Percentiles rank a stretch among this genome's conserved stretches.
Conservation (phyloP, 345 rosid genomes). For the Dipteronia dyeriana region DNA sequence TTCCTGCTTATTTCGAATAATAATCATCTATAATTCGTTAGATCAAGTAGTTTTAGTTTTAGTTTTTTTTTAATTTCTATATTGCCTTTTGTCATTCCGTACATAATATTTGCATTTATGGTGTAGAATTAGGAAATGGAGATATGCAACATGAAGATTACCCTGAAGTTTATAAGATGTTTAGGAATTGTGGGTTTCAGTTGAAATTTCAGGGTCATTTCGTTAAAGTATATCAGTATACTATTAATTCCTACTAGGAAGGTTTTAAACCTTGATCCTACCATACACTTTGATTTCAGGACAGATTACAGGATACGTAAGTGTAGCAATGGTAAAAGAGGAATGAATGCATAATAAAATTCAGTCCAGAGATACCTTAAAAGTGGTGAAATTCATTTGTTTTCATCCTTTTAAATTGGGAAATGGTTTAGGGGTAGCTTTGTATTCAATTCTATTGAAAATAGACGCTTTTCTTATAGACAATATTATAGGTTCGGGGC, state of each 20-base stretch:
- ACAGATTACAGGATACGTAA: not conserved
- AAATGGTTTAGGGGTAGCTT: no score
- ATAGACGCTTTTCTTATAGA: no score
- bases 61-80: not conserved
- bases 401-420: no score
- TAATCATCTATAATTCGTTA: no score
- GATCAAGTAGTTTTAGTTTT: not conserved
- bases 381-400: no score
- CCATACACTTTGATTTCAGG: not conserved
- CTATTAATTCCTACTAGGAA: not conserved
- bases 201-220: not conserved
- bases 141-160: not conserved
- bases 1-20: not conserved
- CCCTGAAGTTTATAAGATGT: not conserved
- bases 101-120: not conserved
- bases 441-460: no score
- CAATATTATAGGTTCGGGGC: no score
- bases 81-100: not conserved
- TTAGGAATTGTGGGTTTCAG: not conserved
- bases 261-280: not conserved
- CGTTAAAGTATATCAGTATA: not conserved
- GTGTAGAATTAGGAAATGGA: not conserved
- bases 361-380: slow-evolving; percentile 2
- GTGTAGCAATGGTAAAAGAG: not conserved
- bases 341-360: not conserved